Conservation (phyloP, 805 yeast genomes). For the Phaffomyces thermotolerans region DNA sequence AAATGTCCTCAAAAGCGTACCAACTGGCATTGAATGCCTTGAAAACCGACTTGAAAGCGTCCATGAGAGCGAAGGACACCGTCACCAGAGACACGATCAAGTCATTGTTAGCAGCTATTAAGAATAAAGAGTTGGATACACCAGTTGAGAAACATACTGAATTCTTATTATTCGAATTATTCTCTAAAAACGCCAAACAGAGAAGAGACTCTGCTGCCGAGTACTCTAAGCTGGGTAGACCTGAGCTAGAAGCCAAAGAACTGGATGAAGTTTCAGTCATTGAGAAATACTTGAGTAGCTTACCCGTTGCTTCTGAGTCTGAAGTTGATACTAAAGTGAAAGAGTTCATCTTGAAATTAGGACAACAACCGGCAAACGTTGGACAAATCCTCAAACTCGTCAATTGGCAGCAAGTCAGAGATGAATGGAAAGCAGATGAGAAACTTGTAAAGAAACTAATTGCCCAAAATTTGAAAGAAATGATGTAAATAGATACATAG, state of each 20-base stretch:
- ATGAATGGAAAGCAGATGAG: slow-evolving; percentile 33
- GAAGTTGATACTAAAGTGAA: slow-evolving; percentile 31
- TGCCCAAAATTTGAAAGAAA: slow-evolving; percentile 5
- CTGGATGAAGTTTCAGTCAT: slow-evolving; percentile 37
- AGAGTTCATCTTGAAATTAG: slow-evolving; percentile 20
- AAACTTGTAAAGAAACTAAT: slow-evolving; percentile 5
- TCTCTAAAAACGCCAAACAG: slow-evolving; percentile 40
- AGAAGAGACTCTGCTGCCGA: slow-evolving; percentile 43
- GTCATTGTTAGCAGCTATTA: slow-evolving; percentile 34
- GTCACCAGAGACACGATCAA: slow-evolving; percentile 38
- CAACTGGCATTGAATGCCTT: slow-evolving; percentile 26
- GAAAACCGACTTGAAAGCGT: slow-evolving; percentile 38
- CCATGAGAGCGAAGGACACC: slow-evolving; percentile 40
- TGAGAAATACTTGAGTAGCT: slow-evolving; percentile 28
- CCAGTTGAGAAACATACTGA: slow-evolving; percentile 28
- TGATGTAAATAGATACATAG: background rate
- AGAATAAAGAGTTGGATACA: slow-evolving; percentile 35
- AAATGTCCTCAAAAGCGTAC: slow-evolving; percentile 24
- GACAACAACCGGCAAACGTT: slow-evolving; percentile 12
- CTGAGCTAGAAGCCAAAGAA: slow-evolving; percentile 50
- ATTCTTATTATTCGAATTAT: slow-evolving; percentile 28
- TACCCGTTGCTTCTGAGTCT: slow-evolving; percentile 44
- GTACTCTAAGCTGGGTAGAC: slow-evolving; percentile 38
- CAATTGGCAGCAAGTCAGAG: slow-evolving; percentile 26
- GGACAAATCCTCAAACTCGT: slow-evolving; percentile 27